Percentiles rank a stretch among this genome's conserved stretches.
These are phyloP conservation scores for Heimioporus sp. DNA, from an alignment of 768 basidiomycete species.

Conservation along the genomic window DNA sequence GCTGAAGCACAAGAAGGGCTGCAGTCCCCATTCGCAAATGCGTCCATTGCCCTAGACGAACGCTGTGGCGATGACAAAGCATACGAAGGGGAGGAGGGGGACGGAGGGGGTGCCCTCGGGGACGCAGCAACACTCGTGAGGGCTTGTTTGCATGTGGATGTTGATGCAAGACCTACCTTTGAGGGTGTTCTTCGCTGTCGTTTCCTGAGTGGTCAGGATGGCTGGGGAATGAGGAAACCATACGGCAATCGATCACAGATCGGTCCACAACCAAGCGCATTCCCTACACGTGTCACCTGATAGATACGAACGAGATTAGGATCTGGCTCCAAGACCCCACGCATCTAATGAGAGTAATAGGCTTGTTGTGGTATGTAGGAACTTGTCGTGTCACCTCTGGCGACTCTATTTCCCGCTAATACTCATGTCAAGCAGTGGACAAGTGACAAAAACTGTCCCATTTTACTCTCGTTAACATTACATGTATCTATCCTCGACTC, in stretches of 20 bases:
- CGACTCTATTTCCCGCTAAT: constrained; percentile 4
- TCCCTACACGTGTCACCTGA: constrained; percentile 28
- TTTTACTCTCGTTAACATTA: too few relatives aligned
- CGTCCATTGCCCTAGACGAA: constrained; percentile 75
- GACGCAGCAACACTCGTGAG: constrained; percentile 85
- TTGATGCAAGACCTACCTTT: constrained; percentile 79
- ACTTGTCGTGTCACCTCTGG: constrained; percentile 7
- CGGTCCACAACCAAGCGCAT: constrained; percentile 31
- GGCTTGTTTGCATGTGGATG: constrained; percentile 81
- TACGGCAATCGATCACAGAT: constrained; percentile 27
- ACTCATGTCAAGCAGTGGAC: too few relatives aligned
- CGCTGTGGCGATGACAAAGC: constrained; percentile 75
- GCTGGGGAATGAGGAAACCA: constrained; percentile 56
- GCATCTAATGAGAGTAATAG: background rate
- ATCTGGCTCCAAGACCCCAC: constrained; percentile 4
- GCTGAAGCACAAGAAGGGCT: constrained; percentile 89
- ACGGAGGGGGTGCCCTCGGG: constrained; percentile 80
- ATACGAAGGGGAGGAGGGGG: constrained; percentile 69
- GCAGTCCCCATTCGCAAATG: constrained; percentile 68
- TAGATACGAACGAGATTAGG: constrained; percentile 10
- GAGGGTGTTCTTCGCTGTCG: constrained; percentile 76
- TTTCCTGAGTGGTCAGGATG: constrained; percentile 75
- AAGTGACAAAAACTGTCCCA: too few relatives aligned
- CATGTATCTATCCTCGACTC: too few relatives aligned
- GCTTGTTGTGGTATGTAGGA: constrained; percentile 9